These are phyloP conservation scores for Penicillium paneum DNA, from an alignment of 2,329 filamentous ascomycete species.

Conservation along the genomic window DNA sequence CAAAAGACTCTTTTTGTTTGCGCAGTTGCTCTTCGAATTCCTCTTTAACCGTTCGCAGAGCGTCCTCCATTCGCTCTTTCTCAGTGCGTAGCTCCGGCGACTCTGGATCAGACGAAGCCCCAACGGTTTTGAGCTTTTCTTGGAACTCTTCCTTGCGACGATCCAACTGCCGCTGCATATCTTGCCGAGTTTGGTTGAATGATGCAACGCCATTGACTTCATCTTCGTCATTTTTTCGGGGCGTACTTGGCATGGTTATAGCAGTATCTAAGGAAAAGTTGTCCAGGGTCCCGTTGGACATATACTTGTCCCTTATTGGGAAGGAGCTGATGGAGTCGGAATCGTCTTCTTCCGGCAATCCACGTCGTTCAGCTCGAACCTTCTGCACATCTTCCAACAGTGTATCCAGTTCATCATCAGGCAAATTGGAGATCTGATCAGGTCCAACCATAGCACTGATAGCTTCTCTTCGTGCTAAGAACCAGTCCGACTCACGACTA, in stretches of 20 bases:
- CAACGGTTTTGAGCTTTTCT: constrained; percentile 70
- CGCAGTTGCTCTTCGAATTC: constrained; percentile 86
- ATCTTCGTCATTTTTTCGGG: constrained; percentile 65
- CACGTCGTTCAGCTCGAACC: constrained; percentile 78
- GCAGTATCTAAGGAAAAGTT: constrained; percentile 94
- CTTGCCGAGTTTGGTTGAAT: constrained; percentile 71
- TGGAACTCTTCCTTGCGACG: constrained; percentile 80
- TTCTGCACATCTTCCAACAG: constrained; percentile 92
- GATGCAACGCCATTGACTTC: constrained; percentile 58
- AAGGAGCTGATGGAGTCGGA: constrained; percentile 86
- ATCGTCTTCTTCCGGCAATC: constrained; percentile 68
- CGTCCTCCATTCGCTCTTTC: constrained; percentile 81
- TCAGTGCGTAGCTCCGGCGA: constrained; percentile 80
- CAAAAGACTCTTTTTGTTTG: constrained; percentile 78
- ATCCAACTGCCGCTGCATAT: constrained; percentile 79
- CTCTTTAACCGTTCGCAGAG: constrained; percentile 71
- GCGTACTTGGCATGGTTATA: constrained; percentile 91
- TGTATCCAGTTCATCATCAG: constrained; percentile 89
- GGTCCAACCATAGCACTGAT: constrained; percentile 83
- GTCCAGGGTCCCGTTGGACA: constrained; percentile 90
- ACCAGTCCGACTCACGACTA: constrained; percentile 84
- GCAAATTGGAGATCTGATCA: constrained; percentile 84
- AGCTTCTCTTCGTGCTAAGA: constrained; percentile 88
- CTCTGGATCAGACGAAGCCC: constrained; percentile 67
- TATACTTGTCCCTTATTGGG: constrained; percentile 86